phyloP scores from a whole-genome alignment of 352 stramenopile species.

The Phytophthora boehmeriae region DNA sequence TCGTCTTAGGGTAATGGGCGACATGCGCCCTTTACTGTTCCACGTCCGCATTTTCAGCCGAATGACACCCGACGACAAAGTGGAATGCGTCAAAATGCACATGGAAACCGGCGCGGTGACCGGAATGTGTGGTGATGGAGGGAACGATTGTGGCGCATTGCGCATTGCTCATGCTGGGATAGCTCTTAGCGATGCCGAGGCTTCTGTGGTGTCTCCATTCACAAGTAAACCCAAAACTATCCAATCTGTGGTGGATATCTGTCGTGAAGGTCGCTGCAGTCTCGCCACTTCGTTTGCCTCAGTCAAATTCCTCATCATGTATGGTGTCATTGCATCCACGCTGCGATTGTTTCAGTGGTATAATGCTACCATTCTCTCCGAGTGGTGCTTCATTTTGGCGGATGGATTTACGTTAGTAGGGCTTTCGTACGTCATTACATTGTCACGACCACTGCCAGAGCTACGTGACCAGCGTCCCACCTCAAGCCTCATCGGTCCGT shows the following conservation, averaged over 20 bases:
- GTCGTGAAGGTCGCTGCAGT: constrained; percentile 77
- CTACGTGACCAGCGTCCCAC: constrained; percentile 44
- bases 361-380: constrained; percentile 62
- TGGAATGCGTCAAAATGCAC: constrained; percentile 37
- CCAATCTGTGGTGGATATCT: constrained; percentile 73
- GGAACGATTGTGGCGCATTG: constrained; percentile 83
- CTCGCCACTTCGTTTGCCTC: constrained; percentile 77
- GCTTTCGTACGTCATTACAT: constrained; percentile 66
- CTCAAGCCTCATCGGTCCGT: constrained; percentile 55
- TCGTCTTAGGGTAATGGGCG: constrained; percentile 29
- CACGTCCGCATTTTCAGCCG: constrained; percentile 50
- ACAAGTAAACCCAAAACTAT: constrained; percentile 84
- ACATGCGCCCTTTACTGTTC: constrained; percentile 34
- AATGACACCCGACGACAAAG: constrained; percentile 48
- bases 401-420: constrained; percentile 67
- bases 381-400: constrained; percentile 72
- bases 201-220: constrained; percentile 80
- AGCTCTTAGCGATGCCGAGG: constrained; percentile 74
- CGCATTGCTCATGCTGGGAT: constrained; percentile 79
- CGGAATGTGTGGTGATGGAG: constrained; percentile 59
- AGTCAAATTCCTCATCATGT: constrained; percentile 89
- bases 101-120: constrained; percentile 42
- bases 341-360: constrained; percentile 69
- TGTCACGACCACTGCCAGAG: constrained; percentile 43
- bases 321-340: constrained; percentile 70